Conservation (phyloP, 2,329 filamentous ascomycete genomes). For the Fusarium coicis region DNA sequence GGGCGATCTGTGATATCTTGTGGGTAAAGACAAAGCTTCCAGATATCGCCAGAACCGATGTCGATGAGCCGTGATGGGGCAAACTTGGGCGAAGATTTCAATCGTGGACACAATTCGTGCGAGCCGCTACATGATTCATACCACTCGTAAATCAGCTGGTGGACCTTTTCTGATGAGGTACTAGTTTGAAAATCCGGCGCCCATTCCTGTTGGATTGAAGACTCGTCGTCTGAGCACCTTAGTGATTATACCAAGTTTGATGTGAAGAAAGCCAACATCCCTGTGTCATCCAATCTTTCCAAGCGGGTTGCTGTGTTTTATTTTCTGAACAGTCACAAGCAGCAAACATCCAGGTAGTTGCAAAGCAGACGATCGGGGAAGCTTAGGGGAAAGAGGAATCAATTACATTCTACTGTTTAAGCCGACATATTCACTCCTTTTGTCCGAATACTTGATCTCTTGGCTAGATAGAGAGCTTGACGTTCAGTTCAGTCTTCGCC, state of each 20-base stretch:
- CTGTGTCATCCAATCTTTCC: no score
- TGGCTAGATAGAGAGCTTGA: background rate
- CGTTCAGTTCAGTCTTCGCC: background rate
- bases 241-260: background rate
- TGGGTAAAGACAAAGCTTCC: background rate
- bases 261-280: background rate
- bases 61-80: background rate
- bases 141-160: background rate
- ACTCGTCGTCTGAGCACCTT: background rate
- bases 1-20: background rate
- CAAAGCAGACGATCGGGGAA: background rate
- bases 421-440: fast-evolving
- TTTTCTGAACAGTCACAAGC: fast-evolving
- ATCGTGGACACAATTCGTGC: background rate
- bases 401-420: background rate
- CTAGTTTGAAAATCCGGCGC: fast-evolving
- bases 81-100: background rate
- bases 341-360: background rate
- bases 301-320: no score
- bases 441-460: background rate
- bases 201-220: background rate
- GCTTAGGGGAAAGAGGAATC: fast-evolving
- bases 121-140: background rate
- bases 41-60: background rate
- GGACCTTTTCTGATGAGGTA: background rate